Conservation (phyloP, 2,329 filamentous ascomycete species). For the Neofusicoccum ribis region DNA sequence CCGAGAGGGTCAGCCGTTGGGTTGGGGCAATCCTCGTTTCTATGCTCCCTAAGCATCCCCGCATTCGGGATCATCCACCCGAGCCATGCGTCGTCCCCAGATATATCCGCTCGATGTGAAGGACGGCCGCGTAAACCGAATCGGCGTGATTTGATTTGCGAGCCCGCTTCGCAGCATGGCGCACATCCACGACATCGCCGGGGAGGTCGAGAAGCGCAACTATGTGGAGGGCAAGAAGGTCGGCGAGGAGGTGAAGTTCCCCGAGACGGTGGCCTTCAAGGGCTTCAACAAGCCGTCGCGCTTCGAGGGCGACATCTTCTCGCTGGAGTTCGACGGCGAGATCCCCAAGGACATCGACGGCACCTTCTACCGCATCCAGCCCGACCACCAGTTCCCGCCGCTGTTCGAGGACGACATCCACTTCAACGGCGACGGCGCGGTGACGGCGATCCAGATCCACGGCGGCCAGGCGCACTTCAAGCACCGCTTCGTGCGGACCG, state of each 20-base stretch:
- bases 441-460: conserved; percentile 45
- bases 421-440: conserved; percentile 48
- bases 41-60: background rate
- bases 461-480: conserved; percentile 46
- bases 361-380: conserved; percentile 47
- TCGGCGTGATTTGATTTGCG: background rate
- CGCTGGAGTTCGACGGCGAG: conserved; percentile 41
- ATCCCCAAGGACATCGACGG: conserved; percentile 47
- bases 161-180: background rate
- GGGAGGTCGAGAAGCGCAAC: background rate
- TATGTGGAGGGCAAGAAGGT: conserved; percentile 29
- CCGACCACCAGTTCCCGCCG: conserved; percentile 54
- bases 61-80: background rate
- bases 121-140: background rate
- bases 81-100: background rate
- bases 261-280: conserved; percentile 36
- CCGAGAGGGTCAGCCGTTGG: no score
- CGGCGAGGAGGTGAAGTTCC: conserved; percentile 34
- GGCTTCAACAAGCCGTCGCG: conserved; percentile 44
- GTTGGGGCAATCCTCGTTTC: background rate
- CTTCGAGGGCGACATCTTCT: conserved; percentile 42
- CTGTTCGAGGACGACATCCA: conserved; percentile 57
- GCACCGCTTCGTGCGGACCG: conserved; percentile 45
- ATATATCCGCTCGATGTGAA: no score
- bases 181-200: conserved; percentile 6